These are phyloP conservation scores for Globisporangium orthogonon DNA, from an alignment of 352 stramenopile genomes.

Conservation along the genomic window DNA sequence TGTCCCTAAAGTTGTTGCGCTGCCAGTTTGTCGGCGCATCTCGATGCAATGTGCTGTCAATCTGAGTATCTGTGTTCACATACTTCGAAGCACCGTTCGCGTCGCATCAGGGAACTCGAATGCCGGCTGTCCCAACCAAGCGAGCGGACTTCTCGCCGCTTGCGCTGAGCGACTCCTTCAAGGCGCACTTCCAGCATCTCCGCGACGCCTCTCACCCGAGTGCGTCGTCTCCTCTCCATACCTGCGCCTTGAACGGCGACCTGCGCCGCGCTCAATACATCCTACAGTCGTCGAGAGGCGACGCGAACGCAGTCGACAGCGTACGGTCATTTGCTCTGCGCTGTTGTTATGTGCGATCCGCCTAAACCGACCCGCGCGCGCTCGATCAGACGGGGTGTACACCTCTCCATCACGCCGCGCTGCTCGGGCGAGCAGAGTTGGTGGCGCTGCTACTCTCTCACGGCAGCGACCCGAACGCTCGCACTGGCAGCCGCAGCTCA, in stretches of 20 bases:
- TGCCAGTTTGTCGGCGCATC: not conserved
- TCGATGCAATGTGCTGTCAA: not conserved
- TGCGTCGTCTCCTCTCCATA: conserved; percentile 26
- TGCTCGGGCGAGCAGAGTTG: conserved; percentile 23
- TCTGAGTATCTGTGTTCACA: not conserved
- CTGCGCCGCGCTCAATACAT: conserved; percentile 10
- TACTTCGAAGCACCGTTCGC: not conserved
- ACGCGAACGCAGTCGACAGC: conserved; percentile 15
- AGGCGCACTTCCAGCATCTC: conserved; percentile 21
- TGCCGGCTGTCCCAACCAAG: not conserved
- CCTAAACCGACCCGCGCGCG: not conserved
- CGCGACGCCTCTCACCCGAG: conserved; percentile 11
- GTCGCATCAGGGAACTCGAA: not conserved
- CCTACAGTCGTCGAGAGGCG: conserved; percentile 7
- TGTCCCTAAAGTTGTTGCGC: too few species aligned
- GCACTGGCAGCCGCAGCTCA: conserved; percentile 15
- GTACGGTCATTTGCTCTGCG: conserved; percentile 5
- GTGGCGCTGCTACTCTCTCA: conserved; percentile 21
- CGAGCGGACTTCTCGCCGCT: conserved; percentile 6
- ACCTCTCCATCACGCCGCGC: conserved; percentile 26
- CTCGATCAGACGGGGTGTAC: conserved; percentile 19
- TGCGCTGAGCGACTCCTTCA: conserved; percentile 24
- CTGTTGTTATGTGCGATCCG: too few species aligned
- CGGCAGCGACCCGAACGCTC: conserved; percentile 16
- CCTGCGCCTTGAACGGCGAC: conserved; percentile 23